Evolutionary conservation across 192 early-diverging fungal genomes (phyloP), one percentile per base, ranked within the genome.

Genomic region (Chytriomyces confervae): DNA sequence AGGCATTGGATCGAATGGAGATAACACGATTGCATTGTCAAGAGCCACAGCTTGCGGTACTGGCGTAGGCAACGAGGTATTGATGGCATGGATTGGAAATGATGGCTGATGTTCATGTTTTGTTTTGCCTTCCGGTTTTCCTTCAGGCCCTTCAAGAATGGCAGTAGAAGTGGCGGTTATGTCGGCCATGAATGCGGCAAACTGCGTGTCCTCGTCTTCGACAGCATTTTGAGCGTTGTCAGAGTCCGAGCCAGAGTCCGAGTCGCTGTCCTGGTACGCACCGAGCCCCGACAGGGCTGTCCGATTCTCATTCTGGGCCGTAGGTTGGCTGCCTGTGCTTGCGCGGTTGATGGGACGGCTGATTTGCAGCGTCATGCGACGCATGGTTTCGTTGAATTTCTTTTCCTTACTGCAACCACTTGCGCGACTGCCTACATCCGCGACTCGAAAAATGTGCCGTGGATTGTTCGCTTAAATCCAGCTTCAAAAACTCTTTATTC

Each of bases 161-260:
- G 36, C 36, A 36, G 36, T 4, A 36, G 66, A 7, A 45, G 47
- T 16, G 27, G 72, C 13, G 57, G 61, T 74, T 6, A 74, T 74
- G 27, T 74, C 72, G 11, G 72, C 72, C 72, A 74, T 74, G 29
- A 74, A 74, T 29, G 72, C 72, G 24, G 61, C 72, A 27, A 74
- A 74, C 18, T 71, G 27, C 7, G 50, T 51, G 23, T 71, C 53
- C 47, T 62, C 72, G 18, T 13, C 50, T 48, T n/a, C 50, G 13
- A 57, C 53, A 57, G 13, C 53, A 57, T 57, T 57, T n/a, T 13
- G 20, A 20, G 53, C 20, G 53, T 57, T 57, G 53, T 57, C 53
- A 20, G 13, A 57, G 5, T 13, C 13, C 16, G 53, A 57, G 2
- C 20, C 16, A 20, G 53, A 57, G 53, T 20, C 53, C 20, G 53